Evolutionary conservation across 495 filamentous ascomycete genomes (phyloP), one percentile per base, ranked within the genome.

Genomic region (Wilcoxina mikolae): DNA sequence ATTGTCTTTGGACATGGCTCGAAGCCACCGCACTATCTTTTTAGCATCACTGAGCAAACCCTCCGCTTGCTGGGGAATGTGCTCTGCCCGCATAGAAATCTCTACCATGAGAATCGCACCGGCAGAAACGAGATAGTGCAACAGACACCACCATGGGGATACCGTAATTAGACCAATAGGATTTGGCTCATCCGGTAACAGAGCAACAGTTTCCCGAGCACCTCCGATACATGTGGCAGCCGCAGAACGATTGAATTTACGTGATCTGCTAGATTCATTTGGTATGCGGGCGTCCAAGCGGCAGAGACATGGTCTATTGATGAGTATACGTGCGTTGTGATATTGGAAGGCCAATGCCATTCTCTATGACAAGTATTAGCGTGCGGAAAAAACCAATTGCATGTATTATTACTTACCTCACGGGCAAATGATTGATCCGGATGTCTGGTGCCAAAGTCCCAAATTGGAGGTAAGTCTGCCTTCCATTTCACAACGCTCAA

Each of bases 91-190:
- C 54, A 75, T 77, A 17, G 75, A 67, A 39, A 79, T 71, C 51
- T 83, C 80, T 9, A 80, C 64, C 31, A 82, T 69, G 3, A 84
- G 68, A 1, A 83, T 71, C 0, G 72, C 73, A 0, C 74, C 69
- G 15, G 79, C 75, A 65, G 81, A 77, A 69, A 79, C 80, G 15
- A 83, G 62, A 42, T 78, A 78, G 62, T 83, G 80, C 0, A 82
- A 62, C 4, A 75, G 69, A 51, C 71, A 76, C 80, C 80, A 84
- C 78, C 79, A 84, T 20, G 77, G 76, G 2, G 71, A 69, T 22
- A 72, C 70, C 15, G 68, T 68, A 58, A 79, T 74, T 2, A 82
- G 63, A 0, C 51, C 51, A 20, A 58, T 43, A 1, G 66, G 53
- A 41, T 66, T 52, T 41, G 65, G 61, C 18, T 67, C 57, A 17